Evolutionary conservation across 2,329 filamentous ascomycete genomes (phyloP).

Genomic region (Colletotrichum camelliae): DNA sequence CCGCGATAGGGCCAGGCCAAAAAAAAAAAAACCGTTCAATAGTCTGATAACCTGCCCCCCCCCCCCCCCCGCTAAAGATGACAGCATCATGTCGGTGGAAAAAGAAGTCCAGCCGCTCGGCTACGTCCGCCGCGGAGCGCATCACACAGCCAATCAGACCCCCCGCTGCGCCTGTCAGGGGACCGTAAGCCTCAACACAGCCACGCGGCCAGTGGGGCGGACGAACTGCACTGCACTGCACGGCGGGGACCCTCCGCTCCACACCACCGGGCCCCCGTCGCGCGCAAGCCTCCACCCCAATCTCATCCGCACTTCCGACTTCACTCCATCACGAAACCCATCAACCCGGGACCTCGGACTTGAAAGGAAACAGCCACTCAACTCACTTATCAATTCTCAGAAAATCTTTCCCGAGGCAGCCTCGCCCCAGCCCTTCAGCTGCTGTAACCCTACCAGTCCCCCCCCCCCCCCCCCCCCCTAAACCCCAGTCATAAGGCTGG

Average conservation of each 20-base stretch:
- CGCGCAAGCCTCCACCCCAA: not conserved
- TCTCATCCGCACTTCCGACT: not conserved
- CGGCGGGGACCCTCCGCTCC: not conserved
- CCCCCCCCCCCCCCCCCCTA: not conserved
- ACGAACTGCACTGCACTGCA: not conserved
- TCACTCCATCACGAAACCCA: slow-evolving; percentile 9
- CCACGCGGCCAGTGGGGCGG: not conserved
- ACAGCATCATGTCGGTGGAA: not conserved
- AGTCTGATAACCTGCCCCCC: not conserved
- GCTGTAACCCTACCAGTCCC: not conserved
- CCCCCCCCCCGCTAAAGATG: not conserved
- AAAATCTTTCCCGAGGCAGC: not conserved
- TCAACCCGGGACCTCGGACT: not conserved
- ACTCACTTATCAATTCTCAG: not conserved
- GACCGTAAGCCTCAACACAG: not conserved
- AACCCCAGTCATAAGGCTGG: not conserved
- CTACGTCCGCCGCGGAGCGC: not conserved
- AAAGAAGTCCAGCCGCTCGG: slow-evolving; percentile 9
- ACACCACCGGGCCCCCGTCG: not conserved
- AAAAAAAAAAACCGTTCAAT: not conserved
- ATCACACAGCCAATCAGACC: not conserved
- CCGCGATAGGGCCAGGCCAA: not conserved
- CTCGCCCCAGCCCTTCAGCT: not conserved
- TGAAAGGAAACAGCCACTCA: not conserved
- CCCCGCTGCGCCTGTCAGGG: not conserved